These are phyloP conservation scores for Globisporangium emineosum DNA, from an alignment of 352 stramenopile species.

Conservation along the genomic window DNA sequence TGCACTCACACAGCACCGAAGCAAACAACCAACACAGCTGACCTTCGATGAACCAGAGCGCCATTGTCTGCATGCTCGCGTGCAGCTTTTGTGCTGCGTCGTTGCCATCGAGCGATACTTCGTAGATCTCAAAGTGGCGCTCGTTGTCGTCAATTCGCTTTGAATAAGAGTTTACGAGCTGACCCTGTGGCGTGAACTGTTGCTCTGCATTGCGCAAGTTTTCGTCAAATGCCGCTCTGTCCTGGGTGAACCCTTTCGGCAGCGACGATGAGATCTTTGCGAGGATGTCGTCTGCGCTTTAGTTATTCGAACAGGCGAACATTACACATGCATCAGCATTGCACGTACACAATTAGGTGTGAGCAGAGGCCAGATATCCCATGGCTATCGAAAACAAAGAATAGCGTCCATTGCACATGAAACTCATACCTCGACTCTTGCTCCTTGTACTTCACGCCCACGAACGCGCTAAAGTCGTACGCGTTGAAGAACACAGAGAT, in stretches of 20 bases:
- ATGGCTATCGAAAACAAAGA: background rate
- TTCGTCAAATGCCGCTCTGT: constrained; percentile 38
- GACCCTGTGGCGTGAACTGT: constrained; percentile 43
- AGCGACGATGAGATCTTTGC: constrained; percentile 47
- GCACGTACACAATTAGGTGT: background rate
- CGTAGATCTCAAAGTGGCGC: constrained; percentile 65
- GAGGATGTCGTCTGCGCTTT: constrained; percentile 50
- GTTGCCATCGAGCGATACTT: constrained; percentile 56
- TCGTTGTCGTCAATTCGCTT: constrained; percentile 19
- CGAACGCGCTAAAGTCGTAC: constrained; percentile 55
- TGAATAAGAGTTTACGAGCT: constrained; percentile 39
- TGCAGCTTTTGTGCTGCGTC: constrained; percentile 49
- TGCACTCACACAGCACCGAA: background rate
- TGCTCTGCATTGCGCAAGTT: constrained; percentile 17
- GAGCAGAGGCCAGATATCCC: background rate
- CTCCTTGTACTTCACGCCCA: constrained; percentile 54
- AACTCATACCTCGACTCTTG: constrained; percentile 39
- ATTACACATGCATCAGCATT: background rate
- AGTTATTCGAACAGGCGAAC: constrained; percentile 1
- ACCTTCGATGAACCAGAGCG: constrained; percentile 87
- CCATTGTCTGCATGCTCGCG: constrained; percentile 63
- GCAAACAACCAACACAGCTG: background rate
- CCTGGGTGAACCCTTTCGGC: constrained; percentile 35
- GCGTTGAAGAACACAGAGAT: constrained; percentile 62
- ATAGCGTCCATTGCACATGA: background rate